These are phyloP conservation scores for Trametes punicea DNA, from an alignment of 768 basidiomycete species.

Conservation along the genomic window DNA sequence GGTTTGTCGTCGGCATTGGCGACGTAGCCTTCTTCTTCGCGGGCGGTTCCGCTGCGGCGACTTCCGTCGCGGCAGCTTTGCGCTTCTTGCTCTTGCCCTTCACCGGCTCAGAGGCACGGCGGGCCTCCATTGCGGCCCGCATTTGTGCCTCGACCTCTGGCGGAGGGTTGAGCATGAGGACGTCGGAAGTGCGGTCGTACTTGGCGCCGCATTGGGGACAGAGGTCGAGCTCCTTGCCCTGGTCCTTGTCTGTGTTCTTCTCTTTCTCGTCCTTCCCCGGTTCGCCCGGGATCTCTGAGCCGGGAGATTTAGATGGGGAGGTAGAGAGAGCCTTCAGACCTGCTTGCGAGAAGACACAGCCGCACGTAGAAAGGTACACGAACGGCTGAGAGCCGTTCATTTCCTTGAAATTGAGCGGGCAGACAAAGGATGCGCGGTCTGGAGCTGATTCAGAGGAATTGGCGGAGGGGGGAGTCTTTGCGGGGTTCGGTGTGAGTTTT, in stretches of 20 bases:
- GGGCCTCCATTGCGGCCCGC: slow-evolving; percentile 51
- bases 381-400: slow-evolving; percentile 93
- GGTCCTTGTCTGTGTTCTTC: slow-evolving; percentile 20
- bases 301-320: slow-evolving; percentile 26
- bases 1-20: slow-evolving; percentile 44
- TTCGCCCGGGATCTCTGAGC: slow-evolving; percentile 8
- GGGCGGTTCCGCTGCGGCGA: slow-evolving; percentile 37
- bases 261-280: slow-evolving; percentile 30
- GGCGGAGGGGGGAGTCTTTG: slow-evolving; percentile 29
- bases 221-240: slow-evolving; percentile 44
- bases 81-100: slow-evolving; percentile 63
- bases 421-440: slow-evolving; percentile 74
- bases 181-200: slow-evolving; percentile 53
- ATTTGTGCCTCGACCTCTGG: slow-evolving; percentile 63
- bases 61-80: slow-evolving; percentile 27
- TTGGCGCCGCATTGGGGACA: slow-evolving; percentile 79
- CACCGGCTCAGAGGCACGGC: slow-evolving; percentile 55
- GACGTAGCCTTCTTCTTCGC: slow-evolving; percentile 41
- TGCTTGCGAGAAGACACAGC: slow-evolving; percentile 87
- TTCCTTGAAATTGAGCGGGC: slow-evolving; percentile 89
- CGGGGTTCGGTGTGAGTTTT: slow-evolving; percentile 72
- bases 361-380: slow-evolving; percentile 81
- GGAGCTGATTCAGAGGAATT: slow-evolving; percentile 38
- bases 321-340: slow-evolving; percentile 68
- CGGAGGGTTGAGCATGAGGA: slow-evolving; percentile 66